A percentile compares a stretch with the other conserved stretches of the same genome.
phyloP scores from a whole-genome alignment of 2,329 filamentous ascomycete genomes.

The Pyrenophora seminiperda region DNA sequence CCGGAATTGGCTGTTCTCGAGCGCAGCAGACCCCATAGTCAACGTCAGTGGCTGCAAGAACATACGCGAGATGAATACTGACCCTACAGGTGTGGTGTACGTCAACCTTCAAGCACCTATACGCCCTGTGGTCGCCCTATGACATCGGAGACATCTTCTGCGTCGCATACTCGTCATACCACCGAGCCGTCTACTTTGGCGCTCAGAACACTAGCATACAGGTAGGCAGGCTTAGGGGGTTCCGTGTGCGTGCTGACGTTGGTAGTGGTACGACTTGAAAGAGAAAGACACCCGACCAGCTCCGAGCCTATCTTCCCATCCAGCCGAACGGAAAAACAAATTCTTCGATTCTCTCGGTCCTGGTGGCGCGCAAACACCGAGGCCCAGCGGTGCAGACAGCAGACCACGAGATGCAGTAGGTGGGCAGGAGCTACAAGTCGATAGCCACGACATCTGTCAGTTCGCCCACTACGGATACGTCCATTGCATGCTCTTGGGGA shows the following conservation, averaged over 20 bases:
- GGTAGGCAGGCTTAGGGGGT: conserved; percentile 39
- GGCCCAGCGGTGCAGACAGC: conserved; percentile 64
- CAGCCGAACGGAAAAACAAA: conserved; percentile 76
- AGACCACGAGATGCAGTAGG: conserved; percentile 58
- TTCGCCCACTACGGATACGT: conserved; percentile 97
- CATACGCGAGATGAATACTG: conserved; percentile 3
- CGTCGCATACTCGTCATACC: conserved; percentile 80
- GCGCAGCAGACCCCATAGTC: conserved; percentile 88
- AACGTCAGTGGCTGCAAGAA: conserved; percentile 60
- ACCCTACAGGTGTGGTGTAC: conserved; percentile 74
- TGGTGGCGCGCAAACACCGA: conserved; percentile 77
- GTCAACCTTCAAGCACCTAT: conserved; percentile 73
- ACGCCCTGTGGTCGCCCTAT: conserved; percentile 90
- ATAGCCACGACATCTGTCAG: conserved; percentile 76
- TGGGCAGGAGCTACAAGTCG: conserved; percentile 77
- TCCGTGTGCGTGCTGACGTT: conserved; percentile 11
- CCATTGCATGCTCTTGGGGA: conserved; percentile 90
- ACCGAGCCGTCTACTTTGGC: conserved; percentile 86
- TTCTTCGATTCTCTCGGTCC: conserved; percentile 94
- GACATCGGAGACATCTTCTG: conserved; percentile 97
- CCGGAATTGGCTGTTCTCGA: conserved; percentile 80
- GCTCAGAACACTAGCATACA: conserved; percentile 88
- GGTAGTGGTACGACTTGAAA: conserved; percentile 76
- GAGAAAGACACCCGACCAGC: conserved; percentile 64
- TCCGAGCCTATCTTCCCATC: conserved; percentile 70